These are phyloP conservation scores for Heterotrichella gracilis DNA, from an alignment of 352 stramenopile genomes.

Conservation along the genomic window DNA sequence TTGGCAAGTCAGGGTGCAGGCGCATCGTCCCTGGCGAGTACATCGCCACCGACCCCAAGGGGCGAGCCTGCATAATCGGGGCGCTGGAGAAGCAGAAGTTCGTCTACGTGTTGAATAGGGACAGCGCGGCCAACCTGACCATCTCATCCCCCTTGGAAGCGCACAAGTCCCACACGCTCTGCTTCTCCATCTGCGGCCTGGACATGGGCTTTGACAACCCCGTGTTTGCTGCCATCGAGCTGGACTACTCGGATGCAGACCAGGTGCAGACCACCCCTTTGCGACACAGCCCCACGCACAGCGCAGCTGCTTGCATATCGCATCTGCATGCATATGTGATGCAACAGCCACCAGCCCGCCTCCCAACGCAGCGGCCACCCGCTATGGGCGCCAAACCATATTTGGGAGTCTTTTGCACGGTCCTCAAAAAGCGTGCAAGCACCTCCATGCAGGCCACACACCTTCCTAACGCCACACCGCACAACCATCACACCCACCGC, in stretches of 20 bases:
- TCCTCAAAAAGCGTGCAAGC: too few species aligned
- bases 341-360: too few species aligned
- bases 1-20: conserved; percentile 70
- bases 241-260: conserved; percentile 62
- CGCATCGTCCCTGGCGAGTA: conserved; percentile 87
- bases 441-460: too few species aligned
- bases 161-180: conserved; percentile 66
- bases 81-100: conserved; percentile 90
- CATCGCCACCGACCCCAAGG: conserved; percentile 70
- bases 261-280: too few species aligned
- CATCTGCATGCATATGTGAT: too few species aligned
- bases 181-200: conserved; percentile 61
- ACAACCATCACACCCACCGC: too few species aligned
- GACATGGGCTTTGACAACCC: conserved; percentile 97
- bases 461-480: too few species aligned
- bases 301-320: too few species aligned
- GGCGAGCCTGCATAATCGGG: conserved; percentile 65
- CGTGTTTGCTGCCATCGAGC: conserved; percentile 77
- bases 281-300: too few species aligned
- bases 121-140: conserved; percentile 55
- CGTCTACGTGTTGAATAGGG: conserved; percentile 90
- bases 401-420: too few species aligned
- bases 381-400: too few species aligned
- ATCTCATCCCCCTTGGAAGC: conserved; percentile 92
- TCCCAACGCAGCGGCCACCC: too few species aligned